Conservation (phyloP, 805 yeast genomes). For the Scheffersomyces spartinae region DNA sequence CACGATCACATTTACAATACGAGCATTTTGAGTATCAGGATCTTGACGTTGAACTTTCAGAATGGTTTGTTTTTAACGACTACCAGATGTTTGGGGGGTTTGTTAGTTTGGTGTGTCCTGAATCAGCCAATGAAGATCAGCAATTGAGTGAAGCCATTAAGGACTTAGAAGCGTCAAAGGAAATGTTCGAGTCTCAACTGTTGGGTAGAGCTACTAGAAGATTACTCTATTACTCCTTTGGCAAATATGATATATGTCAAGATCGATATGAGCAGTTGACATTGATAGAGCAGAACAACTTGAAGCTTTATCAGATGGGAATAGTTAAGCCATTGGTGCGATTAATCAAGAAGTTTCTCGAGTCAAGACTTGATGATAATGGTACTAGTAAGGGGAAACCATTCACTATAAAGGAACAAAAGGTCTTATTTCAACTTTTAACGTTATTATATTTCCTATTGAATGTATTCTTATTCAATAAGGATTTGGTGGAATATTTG, state of each 20-base stretch:
- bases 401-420: neutral
- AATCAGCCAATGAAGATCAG: slow-evolving; percentile 1
- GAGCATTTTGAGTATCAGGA: slow-evolving; percentile 15
- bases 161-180: neutral
- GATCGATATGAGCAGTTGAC: slow-evolving; percentile 5
- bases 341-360: slow-evolving; percentile 3
- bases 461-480: neutral
- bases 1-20: slow-evolving; percentile 20
- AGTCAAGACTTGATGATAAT: slow-evolving; percentile 1
- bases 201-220: neutral
- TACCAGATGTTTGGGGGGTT: slow-evolving; percentile 12
- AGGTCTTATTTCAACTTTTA: neutral
- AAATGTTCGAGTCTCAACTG: neutral
- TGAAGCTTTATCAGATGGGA: slow-evolving; percentile 3
- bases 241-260: slow-evolving; percentile 13
- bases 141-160: slow-evolving; percentile 1
- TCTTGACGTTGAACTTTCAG: slow-evolving; percentile 19
- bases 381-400: neutral
- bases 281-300: slow-evolving; percentile 6
- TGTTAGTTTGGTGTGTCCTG: slow-evolving; percentile 4
- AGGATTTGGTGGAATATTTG: neutral
- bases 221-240: slow-evolving; percentile 15
- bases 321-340: slow-evolving; percentile 3
- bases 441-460: neutral
- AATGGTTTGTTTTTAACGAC: slow-evolving; percentile 28